Percentiles rank a stretch among this genome's conserved stretches.
Conservation (phyloP, 192 early-diverging fungal genomes). For the Backusella sp. region DNA sequence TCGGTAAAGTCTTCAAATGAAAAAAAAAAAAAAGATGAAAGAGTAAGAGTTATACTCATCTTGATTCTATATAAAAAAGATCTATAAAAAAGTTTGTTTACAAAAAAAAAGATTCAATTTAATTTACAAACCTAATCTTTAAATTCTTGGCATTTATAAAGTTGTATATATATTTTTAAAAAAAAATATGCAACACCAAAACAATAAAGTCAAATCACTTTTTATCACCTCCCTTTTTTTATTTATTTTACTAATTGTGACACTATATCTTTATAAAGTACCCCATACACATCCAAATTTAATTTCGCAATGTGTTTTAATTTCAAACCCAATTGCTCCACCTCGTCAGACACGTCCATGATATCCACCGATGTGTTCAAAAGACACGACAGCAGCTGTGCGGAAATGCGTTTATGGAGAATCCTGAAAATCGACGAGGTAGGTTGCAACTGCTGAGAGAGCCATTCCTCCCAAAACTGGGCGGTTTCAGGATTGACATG, state of each 20-base stretch:
- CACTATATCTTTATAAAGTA: constrained; percentile 6
- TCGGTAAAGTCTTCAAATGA: background rate
- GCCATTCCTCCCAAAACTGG: constrained; percentile 18
- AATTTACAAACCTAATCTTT: background rate
- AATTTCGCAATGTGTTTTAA: background rate
- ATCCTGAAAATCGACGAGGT: constrained; percentile 14
- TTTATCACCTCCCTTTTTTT: background rate
- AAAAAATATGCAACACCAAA: background rate
- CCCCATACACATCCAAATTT: constrained; percentile 1
- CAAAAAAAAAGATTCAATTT: background rate
- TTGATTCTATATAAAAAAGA: background rate
- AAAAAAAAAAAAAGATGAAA: too few species aligned
- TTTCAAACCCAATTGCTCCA: background rate
- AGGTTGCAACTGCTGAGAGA: constrained; percentile 14
- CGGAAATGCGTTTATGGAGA: constrained; percentile 10
- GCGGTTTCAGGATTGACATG: background rate
- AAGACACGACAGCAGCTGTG: background rate
- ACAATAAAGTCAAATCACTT: too few species aligned
- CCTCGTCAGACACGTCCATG: background rate
- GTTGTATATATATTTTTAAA: background rate
- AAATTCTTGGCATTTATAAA: background rate
- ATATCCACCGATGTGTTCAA: background rate
- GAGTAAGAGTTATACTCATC: background rate
- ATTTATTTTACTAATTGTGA: background rate
- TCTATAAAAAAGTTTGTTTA: background rate